A percentile compares a stretch with the other conserved stretches of the same genome.
These are phyloP conservation scores for Cornus kousa DNA, from an alignment of 148 eudicot genomes.

Conservation along the genomic window DNA sequence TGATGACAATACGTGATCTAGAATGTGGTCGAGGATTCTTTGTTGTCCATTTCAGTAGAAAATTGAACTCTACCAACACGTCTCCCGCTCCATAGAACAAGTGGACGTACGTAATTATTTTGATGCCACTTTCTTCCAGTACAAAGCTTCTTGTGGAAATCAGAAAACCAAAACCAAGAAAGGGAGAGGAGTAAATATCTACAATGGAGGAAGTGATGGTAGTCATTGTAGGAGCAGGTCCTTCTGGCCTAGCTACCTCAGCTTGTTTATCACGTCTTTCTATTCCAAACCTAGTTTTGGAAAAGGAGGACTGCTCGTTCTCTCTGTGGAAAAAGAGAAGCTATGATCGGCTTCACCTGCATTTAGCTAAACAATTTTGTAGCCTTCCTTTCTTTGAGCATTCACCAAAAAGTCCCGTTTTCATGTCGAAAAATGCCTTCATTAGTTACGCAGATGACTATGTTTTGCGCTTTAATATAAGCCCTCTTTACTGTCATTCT, in stretches of 20 bases:
- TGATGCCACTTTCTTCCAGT: too few species aligned
- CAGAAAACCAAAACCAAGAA: too few species aligned
- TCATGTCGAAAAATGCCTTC: slow-evolving; percentile 33
- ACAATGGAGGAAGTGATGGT: slow-evolving; percentile 25
- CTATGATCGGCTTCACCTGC: slow-evolving; percentile 54
- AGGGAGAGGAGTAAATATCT: background rate
- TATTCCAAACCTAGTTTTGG: slow-evolving; percentile 41
- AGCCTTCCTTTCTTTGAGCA: slow-evolving; percentile 32
- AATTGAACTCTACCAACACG: too few species aligned
- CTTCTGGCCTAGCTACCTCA: slow-evolving; percentile 37
- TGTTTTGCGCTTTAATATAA: slow-evolving; percentile 28
- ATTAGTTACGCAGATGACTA: slow-evolving; percentile 45
- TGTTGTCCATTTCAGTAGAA: too few species aligned
- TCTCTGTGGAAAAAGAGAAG: slow-evolving; percentile 49
- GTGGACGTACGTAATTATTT: too few species aligned
- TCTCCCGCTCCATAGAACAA: too few species aligned
- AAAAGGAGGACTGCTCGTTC: slow-evolving; percentile 48
- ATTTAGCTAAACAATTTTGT: slow-evolving; percentile 45
- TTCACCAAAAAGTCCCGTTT: slow-evolving; percentile 21
- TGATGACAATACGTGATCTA: too few species aligned
- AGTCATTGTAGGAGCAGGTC: slow-evolving; percentile 44
- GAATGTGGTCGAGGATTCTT: too few species aligned
- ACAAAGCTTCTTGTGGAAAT: too few species aligned
- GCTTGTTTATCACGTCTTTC: slow-evolving; percentile 28
- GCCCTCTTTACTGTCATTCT: slow-evolving; percentile 23